Evolutionary conservation across 2,329 filamentous ascomycete species (phyloP), one percentile per base, ranked within the genome.

Genomic region (Arthrobotrys megalospora): DNA sequence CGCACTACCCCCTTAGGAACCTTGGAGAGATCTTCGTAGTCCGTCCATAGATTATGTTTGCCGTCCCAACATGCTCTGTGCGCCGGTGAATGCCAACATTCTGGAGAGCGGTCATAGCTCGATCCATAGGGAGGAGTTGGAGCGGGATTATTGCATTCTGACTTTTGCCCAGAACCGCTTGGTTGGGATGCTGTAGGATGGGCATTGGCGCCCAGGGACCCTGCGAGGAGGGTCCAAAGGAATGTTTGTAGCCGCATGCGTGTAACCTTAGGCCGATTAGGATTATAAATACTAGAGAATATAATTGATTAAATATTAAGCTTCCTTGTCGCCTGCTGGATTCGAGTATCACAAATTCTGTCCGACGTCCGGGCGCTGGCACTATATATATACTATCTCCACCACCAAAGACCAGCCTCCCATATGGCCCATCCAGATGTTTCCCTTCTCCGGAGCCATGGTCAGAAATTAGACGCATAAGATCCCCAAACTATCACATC

Each of bases 21-120:
- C 19, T 71, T 50, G 0, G n/a, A n/a, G 12, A 70, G 12, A 28
- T 77, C 66, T 19, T 77, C 73, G 48, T 71, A 77, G 52, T 77
- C 65, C 14, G 58, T 66, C 48, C 58, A 65, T 0, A 77, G 12
- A 19, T 77, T 70, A 47, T 38, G 58, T 16, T 45, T 43, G 2
- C 58, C 47, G 14, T 70, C 65, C 73, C 65, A 66, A 38, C 73
- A 77, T 8, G 58, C 66, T 62, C 73, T 58, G 24, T 73, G 60
- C 14, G 55, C 19, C 14, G 60, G 24, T 14, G 60, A 66, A 38
- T 73, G 52, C 11, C 38, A 43, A 28, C 69, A 73, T 6, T 12
- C 34, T 1, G 14, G 7, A n/a, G 69, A 60, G 3, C 24, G n/a
- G 6, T 73, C 69, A 38, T 66, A 73, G 32, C 55, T 28, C 3